Evolutionary conservation across 306 rosid species (phyloP).

Genomic region (Cucumis hystrix): DNA sequence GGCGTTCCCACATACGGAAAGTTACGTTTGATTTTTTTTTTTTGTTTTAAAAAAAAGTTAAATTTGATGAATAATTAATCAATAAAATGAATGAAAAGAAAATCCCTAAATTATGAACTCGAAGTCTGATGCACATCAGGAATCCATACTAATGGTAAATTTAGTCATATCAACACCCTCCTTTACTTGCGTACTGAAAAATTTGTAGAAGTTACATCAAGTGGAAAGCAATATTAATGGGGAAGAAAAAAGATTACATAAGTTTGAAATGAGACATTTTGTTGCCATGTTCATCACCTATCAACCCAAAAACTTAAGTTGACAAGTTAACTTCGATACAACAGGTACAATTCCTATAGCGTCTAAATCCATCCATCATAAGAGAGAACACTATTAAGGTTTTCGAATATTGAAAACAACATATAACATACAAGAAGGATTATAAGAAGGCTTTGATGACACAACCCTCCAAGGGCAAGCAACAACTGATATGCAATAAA

Average conservation of each 20-base stretch:
- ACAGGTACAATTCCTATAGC: neutral
- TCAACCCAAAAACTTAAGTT: too few species aligned
- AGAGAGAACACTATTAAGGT: neutral
- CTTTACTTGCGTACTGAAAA: too few species aligned
- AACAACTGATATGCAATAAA: neutral
- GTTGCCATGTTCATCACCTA: too few species aligned
- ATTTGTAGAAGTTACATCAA: too few species aligned
- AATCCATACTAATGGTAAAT: neutral
- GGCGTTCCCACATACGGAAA: too few species aligned
- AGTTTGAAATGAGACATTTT: too few species aligned
- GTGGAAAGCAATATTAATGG: too few species aligned
- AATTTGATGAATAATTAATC: neutral
- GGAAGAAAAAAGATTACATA: too few species aligned
- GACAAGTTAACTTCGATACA: too few species aligned
- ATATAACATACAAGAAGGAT: neutral
- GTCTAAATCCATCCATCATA: neutral
- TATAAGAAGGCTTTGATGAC: neutral
- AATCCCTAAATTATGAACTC: neutral
- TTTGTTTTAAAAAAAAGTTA: neutral
- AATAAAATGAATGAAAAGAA: neutral
- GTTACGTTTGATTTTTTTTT: too few species aligned
- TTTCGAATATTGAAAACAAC: neutral
- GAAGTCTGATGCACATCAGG: neutral
- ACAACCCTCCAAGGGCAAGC: neutral
- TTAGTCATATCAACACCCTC: too few species aligned